Conservation (phyloP, 176 grass and related monocot species). For the Eleusine coracana region DNA sequence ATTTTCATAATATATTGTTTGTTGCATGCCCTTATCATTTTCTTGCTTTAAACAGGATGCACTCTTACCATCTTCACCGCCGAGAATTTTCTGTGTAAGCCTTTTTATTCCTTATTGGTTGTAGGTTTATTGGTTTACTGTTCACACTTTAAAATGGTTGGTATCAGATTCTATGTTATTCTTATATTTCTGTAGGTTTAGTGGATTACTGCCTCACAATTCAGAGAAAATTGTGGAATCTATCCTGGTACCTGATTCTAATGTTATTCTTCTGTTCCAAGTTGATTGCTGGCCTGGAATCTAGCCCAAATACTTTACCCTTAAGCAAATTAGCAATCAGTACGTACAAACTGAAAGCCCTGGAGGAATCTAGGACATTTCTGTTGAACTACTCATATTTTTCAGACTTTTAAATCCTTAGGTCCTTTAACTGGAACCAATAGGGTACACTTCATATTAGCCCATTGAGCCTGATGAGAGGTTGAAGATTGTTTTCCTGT, state of each 20-base stretch:
- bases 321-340: not conserved
- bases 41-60: conserved; percentile 12
- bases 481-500: not conserved
- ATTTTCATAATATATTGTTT: conserved; percentile 5
- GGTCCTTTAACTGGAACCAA: not conserved
- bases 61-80: not conserved
- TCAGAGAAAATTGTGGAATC: not conserved
- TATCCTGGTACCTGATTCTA: conserved; percentile 28
- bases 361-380: not conserved
- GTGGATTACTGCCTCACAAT: not conserved
- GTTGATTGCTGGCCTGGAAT: not conserved
- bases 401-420: not conserved
- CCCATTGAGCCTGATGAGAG: conserved; percentile 7
- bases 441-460: not conserved
- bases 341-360: not conserved
- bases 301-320: conserved; percentile 24
- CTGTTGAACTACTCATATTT: not conserved
- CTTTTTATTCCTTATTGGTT: not conserved
- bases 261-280: conserved; percentile 26
- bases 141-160: not conserved
- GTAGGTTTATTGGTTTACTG: conserved; percentile 3
- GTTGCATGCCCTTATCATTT: not conserved
- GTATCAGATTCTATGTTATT: not conserved
- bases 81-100: conserved; percentile 31
- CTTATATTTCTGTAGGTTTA: not conserved